Percentiles rank a stretch among this genome's conserved stretches.
Evolutionary conservation across 2,329 filamentous ascomycete genomes (phyloP).

Genomic region (Pseudogymnoascus sp.): DNA sequence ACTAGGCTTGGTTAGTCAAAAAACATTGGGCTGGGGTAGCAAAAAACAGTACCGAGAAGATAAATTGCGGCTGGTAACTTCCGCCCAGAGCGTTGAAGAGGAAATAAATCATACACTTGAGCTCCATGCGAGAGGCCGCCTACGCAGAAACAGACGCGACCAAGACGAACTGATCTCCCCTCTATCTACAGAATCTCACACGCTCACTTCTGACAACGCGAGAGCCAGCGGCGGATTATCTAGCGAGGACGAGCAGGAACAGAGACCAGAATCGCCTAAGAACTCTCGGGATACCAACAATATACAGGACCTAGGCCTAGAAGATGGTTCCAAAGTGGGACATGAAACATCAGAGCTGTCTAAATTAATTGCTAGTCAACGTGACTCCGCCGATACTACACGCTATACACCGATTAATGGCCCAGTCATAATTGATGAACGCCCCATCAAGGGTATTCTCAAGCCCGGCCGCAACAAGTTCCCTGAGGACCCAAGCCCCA

Average conservation of each 20-base stretch:
- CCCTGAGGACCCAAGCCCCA: slow-evolving; percentile 74
- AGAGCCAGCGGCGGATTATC: not conserved
- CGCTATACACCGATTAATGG: not conserved
- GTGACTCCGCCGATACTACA: not conserved
- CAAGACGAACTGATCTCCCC: not conserved
- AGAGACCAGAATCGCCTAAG: not conserved
- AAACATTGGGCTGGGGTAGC: not conserved
- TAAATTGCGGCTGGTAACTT: not conserved
- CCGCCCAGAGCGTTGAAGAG: not conserved
- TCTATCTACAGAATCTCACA: not conserved
- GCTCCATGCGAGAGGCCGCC: not conserved
- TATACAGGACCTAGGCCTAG: not conserved
- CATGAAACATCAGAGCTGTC: not conserved
- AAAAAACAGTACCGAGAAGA: not conserved
- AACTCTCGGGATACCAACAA: not conserved
- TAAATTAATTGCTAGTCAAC: not conserved
- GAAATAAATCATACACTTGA: not conserved
- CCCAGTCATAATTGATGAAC: slow-evolving; percentile 41
- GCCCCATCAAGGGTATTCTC: slow-evolving; percentile 74
- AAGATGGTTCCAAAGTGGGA: not conserved
- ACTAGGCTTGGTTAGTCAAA: not conserved
- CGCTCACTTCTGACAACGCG: not conserved
- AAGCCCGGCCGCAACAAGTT: slow-evolving; percentile 77
- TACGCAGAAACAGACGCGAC: not conserved
- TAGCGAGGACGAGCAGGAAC: not conserved